These are phyloP conservation scores for Neocatenulostroma microsporum DNA, from an alignment of 2,329 filamentous ascomycete genomes.

Conservation along the genomic window DNA sequence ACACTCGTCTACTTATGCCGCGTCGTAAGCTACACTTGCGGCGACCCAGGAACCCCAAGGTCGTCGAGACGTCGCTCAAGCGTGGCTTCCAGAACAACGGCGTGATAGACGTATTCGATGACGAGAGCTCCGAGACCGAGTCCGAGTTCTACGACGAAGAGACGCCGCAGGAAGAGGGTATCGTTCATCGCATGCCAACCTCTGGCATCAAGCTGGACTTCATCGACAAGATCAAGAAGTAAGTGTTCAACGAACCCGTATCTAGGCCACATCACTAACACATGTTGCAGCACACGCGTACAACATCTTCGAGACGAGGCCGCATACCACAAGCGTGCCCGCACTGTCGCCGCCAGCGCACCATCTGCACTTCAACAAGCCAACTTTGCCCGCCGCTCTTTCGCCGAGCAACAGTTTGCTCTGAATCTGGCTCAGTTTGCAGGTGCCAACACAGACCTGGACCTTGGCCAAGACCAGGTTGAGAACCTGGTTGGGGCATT, in stretches of 20 bases:
- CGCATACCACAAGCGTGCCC: constrained; percentile 11
- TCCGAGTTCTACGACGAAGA: constrained; percentile 39
- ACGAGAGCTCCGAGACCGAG: constrained; percentile 38
- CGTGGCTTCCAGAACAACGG: constrained; percentile 55
- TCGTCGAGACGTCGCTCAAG: constrained; percentile 41
- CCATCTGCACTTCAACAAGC: constrained; percentile 22
- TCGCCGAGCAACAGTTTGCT: constrained; percentile 59
- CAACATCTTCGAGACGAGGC: constrained; percentile 18
- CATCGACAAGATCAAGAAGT: constrained; percentile 53
- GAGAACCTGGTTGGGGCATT: constrained; percentile 51
- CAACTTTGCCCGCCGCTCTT: constrained; percentile 39
- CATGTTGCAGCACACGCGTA: constrained; percentile 13
- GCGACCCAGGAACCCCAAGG: constrained; percentile 42
- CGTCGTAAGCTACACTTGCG: constrained; percentile 39
- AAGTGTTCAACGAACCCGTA: constrained; percentile 12
- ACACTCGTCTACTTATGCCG: constrained; percentile 28
- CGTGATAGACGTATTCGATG: constrained; percentile 38
- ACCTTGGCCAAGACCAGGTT: constrained; percentile 39
- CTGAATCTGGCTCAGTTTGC: constrained; percentile 55
- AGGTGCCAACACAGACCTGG: constrained; percentile 43
- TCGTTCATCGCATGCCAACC: constrained; percentile 38
- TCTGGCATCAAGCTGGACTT: constrained; percentile 49
- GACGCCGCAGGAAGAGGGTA: constrained; percentile 28
- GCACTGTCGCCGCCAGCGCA: background rate
- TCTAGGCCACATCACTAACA: constrained; percentile 9